Evolutionary conservation across 257 asterid species (phyloP).

Genomic region (Gynochthodes officinalis): DNA sequence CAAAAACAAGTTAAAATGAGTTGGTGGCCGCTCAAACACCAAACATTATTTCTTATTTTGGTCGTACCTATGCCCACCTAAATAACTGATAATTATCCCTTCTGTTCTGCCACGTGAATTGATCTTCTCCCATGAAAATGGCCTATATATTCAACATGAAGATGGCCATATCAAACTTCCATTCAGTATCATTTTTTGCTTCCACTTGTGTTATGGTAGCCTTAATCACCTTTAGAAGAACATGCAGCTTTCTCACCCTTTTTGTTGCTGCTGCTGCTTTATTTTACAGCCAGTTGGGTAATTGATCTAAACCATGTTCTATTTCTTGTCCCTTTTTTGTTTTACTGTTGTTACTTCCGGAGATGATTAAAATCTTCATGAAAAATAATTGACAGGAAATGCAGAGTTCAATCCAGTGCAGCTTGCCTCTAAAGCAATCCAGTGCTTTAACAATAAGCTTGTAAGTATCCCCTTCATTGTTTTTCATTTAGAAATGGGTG

Average conservation of each 20-base stretch:
- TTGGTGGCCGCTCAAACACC: conserved; percentile 21
- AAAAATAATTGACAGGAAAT: conserved; percentile 6
- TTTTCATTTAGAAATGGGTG: too few relatives aligned
- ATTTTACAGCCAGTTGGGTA: conserved; percentile 13
- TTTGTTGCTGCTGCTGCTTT: background rate
- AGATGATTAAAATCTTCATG: background rate
- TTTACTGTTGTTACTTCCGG: background rate
- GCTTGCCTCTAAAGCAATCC: background rate
- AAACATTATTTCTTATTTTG: conserved; percentile 5
- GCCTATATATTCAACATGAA: background rate
- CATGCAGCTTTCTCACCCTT: background rate
- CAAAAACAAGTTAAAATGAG: background rate
- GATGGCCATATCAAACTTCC: background rate
- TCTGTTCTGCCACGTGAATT: background rate
- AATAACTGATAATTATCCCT: background rate
- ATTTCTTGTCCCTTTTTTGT: background rate
- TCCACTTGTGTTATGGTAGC: conserved; percentile 1
- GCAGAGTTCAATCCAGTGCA: conserved; percentile 16
- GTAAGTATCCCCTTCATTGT: background rate
- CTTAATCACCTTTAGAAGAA: background rate
- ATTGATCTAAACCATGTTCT: background rate
- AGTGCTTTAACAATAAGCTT: conserved; percentile 20
- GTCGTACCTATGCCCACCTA: background rate
- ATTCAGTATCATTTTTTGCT: background rate
- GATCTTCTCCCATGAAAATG: background rate